Conservation (phyloP, 805 yeast species). For the Suhomyces xylopsoci region DNA sequence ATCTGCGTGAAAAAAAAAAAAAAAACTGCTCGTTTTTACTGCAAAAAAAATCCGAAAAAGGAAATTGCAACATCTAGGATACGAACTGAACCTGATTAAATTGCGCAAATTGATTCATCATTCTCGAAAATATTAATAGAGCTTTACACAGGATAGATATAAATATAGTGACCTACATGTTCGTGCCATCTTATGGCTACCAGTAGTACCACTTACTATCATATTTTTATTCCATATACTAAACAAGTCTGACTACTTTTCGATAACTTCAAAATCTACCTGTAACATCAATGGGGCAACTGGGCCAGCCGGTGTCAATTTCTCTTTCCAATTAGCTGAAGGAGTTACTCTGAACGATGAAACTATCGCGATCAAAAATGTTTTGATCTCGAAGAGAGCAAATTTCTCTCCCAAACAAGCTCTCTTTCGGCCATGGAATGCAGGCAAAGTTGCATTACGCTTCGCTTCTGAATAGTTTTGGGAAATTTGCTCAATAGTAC, state of each 20-base stretch:
- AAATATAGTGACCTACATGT: background rate
- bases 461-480: conserved; percentile 43
- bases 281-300: conserved; percentile 44
- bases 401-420: conserved; percentile 61
- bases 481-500: conserved; percentile 31
- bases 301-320: conserved; percentile 58
- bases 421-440: conserved; percentile 59
- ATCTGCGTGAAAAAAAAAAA: background rate
- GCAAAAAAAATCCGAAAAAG: background rate
- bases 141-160: background rate
- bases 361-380: conserved; percentile 36
- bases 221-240: background rate
- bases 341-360: conserved; percentile 32
- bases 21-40: background rate
- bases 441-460: conserved; percentile 43
- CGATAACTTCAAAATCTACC: conserved; percentile 9
- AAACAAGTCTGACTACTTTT: background rate
- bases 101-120: background rate
- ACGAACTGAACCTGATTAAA: background rate
- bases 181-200: background rate
- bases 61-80: background rate
- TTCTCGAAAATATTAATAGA: background rate
- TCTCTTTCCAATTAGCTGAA: conserved; percentile 46
- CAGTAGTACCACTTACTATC: background rate
- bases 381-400: conserved; percentile 46